Evolutionary conservation across 192 early-diverging fungal genomes (phyloP), one percentile per base, ranked within the genome.

Genomic region (Linnemannia exigua): DNA sequence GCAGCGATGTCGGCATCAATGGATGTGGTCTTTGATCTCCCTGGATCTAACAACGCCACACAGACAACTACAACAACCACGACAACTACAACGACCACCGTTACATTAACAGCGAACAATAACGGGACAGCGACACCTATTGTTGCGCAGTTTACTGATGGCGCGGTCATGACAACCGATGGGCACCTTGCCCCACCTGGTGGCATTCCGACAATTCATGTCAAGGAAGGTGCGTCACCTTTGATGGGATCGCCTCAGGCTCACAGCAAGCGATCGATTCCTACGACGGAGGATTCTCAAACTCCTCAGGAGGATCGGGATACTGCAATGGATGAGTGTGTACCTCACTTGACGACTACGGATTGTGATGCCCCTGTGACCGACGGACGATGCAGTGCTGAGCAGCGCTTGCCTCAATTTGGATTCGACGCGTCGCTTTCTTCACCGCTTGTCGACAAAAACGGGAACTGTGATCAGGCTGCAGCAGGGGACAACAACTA

Each of bases 1-100:
- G 84, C 84, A 25, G 84, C 84, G 48, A 86, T 86, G 77, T 86
- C 84, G 28, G 73, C 79, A 0, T 58, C 61, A 31, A 63, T 14
- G 58, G 84, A 76, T 36, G 20, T 79, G 7, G 72, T 70, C 6
- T 85, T 85, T 70, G 83, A 84, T n/a, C 51, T 79, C 22, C 72
- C 77, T 12, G 77, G 83, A 1, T 85, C 77, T 6, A 76, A 72
- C 70, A 85, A 79, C 58, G 17, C 19, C 51, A 31, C 28, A 25
- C 68, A 68, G 9, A 78, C 76, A 5, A 77, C 76, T 11, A 83
- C 81, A 2, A 74, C 72, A 1, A 83, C 81, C 0, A 83, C 81
- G 11, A 83, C 81, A 3, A 82, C 79, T 15, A 78, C 76, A 12
- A 77, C 73, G 0, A 73, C 76, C 0, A 84, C 77, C 3, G 73